A percentile compares a stretch with the other conserved stretches of the same genome.
These are phyloP conservation scores for Epichloe brachyelytri DNA, from an alignment of 2,329 filamentous ascomycete genomes.

Conservation along the genomic window DNA sequence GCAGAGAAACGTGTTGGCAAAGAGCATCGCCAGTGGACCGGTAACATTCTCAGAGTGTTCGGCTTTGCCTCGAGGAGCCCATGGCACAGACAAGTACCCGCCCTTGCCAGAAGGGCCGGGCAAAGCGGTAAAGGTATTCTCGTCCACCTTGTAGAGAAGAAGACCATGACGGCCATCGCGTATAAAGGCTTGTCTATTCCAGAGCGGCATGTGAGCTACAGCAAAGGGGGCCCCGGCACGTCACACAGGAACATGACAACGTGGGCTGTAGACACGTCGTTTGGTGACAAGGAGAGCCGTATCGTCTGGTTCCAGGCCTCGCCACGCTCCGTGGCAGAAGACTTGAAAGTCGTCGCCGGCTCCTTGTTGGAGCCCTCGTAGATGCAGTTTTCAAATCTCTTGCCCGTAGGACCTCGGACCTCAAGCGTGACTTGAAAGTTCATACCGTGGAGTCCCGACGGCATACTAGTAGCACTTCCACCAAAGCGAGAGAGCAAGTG, in stretches of 20 bases:
- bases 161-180: slow-evolving; percentile 72
- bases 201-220: slow-evolving; percentile 82
- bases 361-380: slow-evolving; percentile 71
- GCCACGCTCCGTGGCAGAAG: slow-evolving; percentile 64
- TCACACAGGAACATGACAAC: slow-evolving; percentile 84
- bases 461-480: slow-evolving; percentile 63
- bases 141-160: slow-evolving; percentile 82
- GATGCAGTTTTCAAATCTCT: slow-evolving; percentile 79
- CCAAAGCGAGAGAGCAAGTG: slow-evolving; percentile 51
- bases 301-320: slow-evolving; percentile 83
- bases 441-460: slow-evolving; percentile 46
- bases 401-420: slow-evolving; percentile 65
- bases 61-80: slow-evolving; percentile 56
- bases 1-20: slow-evolving; percentile 75
- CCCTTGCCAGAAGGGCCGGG: slow-evolving; percentile 56
- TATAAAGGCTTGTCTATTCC: slow-evolving; percentile 84
- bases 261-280: slow-evolving; percentile 72
- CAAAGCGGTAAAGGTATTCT: slow-evolving; percentile 61
- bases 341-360: slow-evolving; percentile 76
- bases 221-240: slow-evolving; percentile 77
- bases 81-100: slow-evolving; percentile 76
- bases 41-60: slow-evolving; percentile 62
- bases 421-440: slow-evolving; percentile 86
- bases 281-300: slow-evolving; percentile 62
- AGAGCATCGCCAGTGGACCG: slow-evolving; percentile 67